These are phyloP conservation scores for Cystoderma amianthinum DNA, from an alignment of 768 basidiomycete genomes.

Conservation along the genomic window DNA sequence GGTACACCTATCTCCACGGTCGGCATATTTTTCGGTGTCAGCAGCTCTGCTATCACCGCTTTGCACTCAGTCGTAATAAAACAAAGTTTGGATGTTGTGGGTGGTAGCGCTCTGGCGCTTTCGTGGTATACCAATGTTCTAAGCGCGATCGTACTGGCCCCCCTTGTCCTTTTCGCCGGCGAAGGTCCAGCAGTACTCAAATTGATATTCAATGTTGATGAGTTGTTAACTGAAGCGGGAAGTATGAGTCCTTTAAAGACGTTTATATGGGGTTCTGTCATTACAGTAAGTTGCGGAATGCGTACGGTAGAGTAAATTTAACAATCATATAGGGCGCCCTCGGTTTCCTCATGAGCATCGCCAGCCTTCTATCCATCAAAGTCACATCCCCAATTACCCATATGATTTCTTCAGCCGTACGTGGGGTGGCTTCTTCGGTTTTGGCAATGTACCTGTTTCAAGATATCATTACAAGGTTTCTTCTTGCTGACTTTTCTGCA, in stretches of 20 bases:
- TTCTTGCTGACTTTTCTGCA: constrained; percentile 7
- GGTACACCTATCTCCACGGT: constrained; percentile 46
- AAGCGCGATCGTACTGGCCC: constrained; percentile 65
- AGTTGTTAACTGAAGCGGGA: constrained; percentile 26
- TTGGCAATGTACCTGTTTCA: constrained; percentile 76
- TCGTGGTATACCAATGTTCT: constrained; percentile 91
- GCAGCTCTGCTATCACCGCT: constrained; percentile 82
- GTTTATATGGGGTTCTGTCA: constrained; percentile 71
- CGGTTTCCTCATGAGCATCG: constrained; percentile 93
- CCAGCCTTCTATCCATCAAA: constrained; percentile 90
- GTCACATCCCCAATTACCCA: constrained; percentile 97
- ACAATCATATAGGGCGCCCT: constrained; percentile 53
- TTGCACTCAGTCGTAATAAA: constrained; percentile 94
- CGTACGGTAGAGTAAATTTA: not conserved
- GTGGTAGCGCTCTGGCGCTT: constrained; percentile 77
- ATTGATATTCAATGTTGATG: constrained; percentile 46
- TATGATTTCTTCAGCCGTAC: constrained; percentile 94
- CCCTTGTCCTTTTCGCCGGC: constrained; percentile 67
- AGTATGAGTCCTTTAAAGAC: constrained; percentile 45
- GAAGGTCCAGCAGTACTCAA: constrained; percentile 61
- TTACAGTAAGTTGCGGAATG: constrained; percentile 50
- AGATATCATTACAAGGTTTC: constrained; percentile 76
- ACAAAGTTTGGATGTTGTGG: constrained; percentile 69
- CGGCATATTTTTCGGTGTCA: constrained; percentile 77
- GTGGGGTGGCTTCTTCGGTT: constrained; percentile 88